Base-by-base conservation (phyloP, 805 yeast species). In the Candida manassasensis region DNA sequence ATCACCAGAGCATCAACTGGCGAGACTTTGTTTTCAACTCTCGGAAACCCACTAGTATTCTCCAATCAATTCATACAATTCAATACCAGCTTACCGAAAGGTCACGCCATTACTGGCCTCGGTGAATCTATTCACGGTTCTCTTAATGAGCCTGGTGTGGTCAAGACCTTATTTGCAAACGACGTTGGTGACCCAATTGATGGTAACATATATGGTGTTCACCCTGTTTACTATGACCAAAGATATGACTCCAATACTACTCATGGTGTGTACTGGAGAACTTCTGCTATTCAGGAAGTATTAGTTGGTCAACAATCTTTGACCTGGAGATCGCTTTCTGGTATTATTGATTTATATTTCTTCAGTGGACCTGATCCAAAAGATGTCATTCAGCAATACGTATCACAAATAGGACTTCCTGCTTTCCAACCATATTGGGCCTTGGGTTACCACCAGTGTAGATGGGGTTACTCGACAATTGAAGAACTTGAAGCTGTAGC, bases 51-150 rank as follows among this genome's bases (percentile, higher is more conserved):
- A 8, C 39, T 58, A 19, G 59, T 58, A 13, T 58, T 50, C 36
- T 54, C 60, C 10, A 55, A 58, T 37, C 61, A 57, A 37, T 57
- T 54, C 32, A 34, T 58, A 13, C 61, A 58, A 33, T 48, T 58
- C 38, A 52, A 51, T 39, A 53, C 63, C 11, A 31, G 49, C 4
- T 44, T 58, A 33, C 61, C 60, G 3, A 11, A 33, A 21, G 49
- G 46, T 10, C 60, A 58, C 33, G 43, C 44, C 7, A 40, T 58
- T 14, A 42, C 52, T 15, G 63, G 63, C 3, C 44, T 58, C n/a
- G 63, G 62, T 8, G 63, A 58, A 42, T 47, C 59, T 3, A 49
- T 53, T 31, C 60, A 53, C 26, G 58, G 57, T 2, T 48, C 48
- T 21, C 36, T 49, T 13, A 47, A 48, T 25, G 43, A 39, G 10